Evolutionary conservation across 352 stramenopile genomes (phyloP).

Genomic region (Phytophthora citrophthora): DNA sequence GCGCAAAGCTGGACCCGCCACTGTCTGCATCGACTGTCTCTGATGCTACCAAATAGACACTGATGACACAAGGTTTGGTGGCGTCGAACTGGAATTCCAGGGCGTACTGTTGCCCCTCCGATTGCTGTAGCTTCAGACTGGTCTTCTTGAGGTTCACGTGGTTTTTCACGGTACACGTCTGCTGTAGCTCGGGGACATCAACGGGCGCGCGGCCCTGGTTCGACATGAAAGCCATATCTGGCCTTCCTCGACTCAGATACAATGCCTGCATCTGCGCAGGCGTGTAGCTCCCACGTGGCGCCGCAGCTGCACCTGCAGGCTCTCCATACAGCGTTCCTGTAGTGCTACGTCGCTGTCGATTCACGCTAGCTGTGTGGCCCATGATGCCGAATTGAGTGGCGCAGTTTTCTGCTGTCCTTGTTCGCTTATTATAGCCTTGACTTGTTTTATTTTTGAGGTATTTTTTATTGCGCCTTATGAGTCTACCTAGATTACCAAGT

Average conservation of each 20-base stretch:
- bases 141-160: constrained; percentile 88
- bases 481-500: no score
- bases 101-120: constrained; percentile 32
- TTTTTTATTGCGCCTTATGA: no score
- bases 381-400: constrained; percentile 35
- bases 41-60: constrained; percentile 64
- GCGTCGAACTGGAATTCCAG: constrained; percentile 85
- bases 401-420: neutral
- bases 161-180: constrained; percentile 85
- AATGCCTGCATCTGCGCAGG: constrained; percentile 84
- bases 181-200: constrained; percentile 82
- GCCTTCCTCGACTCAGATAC: constrained; percentile 77
- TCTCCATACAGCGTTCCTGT: constrained; percentile 71
- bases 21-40: constrained; percentile 77
- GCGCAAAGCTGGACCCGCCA: constrained; percentile 62
- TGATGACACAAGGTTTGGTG: constrained; percentile 72
- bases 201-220: constrained; percentile 58
- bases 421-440: constrained; percentile 23
- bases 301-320: constrained; percentile 46
- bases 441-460: neutral
- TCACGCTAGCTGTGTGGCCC: constrained; percentile 79
- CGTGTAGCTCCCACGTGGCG: constrained; percentile 67
- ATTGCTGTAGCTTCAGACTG: constrained; percentile 62
- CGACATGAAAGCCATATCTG: constrained; percentile 88
- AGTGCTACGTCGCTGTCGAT: constrained; percentile 45